Conservation (phyloP, 345 rosid genomes). For the Trapa incisa region DNA sequence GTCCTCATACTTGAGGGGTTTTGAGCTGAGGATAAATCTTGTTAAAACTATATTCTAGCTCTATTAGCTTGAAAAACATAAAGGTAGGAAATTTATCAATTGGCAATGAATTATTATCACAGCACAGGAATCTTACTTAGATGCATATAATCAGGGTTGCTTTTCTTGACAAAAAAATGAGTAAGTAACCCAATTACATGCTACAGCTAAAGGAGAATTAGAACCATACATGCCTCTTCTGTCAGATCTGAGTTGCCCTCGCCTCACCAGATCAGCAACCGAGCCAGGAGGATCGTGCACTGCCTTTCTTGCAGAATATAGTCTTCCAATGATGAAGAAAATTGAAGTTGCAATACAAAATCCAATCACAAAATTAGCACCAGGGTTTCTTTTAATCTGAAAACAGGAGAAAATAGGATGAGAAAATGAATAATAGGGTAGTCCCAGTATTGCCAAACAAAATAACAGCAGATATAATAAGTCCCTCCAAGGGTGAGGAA, state of each 20-base stretch:
- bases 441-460: neutral
- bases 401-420: neutral
- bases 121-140: neutral
- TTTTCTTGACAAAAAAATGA: too few species aligned
- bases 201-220: conserved; percentile 8
- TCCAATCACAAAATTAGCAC: conserved; percentile 30
- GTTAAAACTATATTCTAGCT: neutral
- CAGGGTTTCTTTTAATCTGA: conserved; percentile 17
- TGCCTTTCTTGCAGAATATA: conserved; percentile 30
- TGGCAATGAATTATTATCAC: neutral
- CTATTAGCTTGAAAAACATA: neutral
- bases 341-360: conserved; percentile 43
- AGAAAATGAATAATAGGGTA: neutral
- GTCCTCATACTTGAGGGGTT: conserved; percentile 70
- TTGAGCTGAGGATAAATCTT: conserved; percentile 39
- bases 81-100: neutral
- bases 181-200: neutral
- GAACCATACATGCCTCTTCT: conserved; percentile 99
- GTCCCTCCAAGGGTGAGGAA: neutral
- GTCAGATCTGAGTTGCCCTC: conserved; percentile 93
- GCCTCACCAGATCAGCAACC: conserved; percentile 91
- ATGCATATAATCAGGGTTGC: neutral
- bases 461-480: neutral
- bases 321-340: conserved; percentile 37
- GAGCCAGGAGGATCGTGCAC: conserved; percentile 46